A percentile compares a stretch with the other conserved stretches of the same genome.
These are phyloP conservation scores for Colletotrichum sp. DNA, from an alignment of 2,329 filamentous ascomycete genomes.

Conservation along the genomic window DNA sequence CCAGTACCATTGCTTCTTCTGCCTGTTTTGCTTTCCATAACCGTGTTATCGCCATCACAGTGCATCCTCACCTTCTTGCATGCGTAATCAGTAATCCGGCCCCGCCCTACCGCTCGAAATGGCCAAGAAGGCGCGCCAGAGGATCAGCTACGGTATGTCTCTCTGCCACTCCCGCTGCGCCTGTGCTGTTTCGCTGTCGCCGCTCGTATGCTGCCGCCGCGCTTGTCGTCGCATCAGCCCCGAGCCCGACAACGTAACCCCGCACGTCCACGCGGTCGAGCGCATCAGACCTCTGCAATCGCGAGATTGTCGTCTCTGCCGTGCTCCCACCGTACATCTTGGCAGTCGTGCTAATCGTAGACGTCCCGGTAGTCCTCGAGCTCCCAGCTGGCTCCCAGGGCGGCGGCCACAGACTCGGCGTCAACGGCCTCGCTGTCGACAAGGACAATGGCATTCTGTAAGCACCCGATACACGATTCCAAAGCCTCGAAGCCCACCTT, in stretches of 20 bases:
- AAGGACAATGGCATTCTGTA: constrained; percentile 84
- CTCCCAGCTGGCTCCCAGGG: constrained; percentile 57
- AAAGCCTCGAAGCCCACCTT: constrained; percentile 10
- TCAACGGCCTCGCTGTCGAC: constrained; percentile 94
- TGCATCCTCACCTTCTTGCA: background rate
- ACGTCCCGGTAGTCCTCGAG: constrained; percentile 55
- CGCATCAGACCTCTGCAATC: background rate
- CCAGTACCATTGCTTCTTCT: background rate
- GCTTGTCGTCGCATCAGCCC: background rate
- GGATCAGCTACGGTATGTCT: constrained; percentile 70
- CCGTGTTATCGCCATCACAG: background rate
- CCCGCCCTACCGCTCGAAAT: constrained; percentile 40
- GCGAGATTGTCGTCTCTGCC: background rate
- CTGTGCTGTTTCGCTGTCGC: background rate
- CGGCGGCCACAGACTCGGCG: constrained; percentile 89
- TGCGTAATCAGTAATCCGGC: constrained; percentile 14
- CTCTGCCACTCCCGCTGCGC: background rate
- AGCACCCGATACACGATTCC: constrained; percentile 36
- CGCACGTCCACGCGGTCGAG: constrained; percentile 2
- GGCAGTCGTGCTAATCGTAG: background rate
- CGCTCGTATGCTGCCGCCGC: background rate
- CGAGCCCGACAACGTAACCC: background rate
- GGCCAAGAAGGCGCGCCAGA: constrained; percentile 73
- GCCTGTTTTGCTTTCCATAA: background rate
- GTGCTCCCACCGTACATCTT: background rate